Evolutionary conservation across 768 basidiomycete genomes (phyloP).

Genomic region (Lentinula lateritia): DNA sequence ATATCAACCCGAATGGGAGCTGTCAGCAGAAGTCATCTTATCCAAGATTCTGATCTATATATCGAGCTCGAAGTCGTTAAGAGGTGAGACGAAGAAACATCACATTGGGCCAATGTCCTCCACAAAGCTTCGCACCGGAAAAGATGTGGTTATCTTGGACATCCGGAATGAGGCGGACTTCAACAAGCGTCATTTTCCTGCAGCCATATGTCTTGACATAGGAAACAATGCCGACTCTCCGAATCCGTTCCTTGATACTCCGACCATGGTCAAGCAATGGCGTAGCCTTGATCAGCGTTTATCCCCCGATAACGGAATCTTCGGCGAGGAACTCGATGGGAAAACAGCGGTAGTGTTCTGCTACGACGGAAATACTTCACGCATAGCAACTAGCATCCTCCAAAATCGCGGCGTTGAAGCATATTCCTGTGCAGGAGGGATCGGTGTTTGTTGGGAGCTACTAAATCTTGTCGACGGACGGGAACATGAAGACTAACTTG

Average conservation of each 20-base stretch:
- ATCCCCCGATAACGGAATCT: slow-evolving; percentile 9
- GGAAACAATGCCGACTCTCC: slow-evolving; percentile 6
- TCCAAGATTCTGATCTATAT: neutral
- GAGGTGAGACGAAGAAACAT: neutral
- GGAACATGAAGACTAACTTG: neutral
- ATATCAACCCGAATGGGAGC: slow-evolving; percentile 4
- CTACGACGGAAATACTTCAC: slow-evolving; percentile 15
- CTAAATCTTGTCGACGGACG: neutral
- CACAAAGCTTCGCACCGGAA: neutral
- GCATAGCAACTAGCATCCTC: slow-evolving; percentile 17
- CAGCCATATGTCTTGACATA: slow-evolving; percentile 13
- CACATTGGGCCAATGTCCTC: neutral
- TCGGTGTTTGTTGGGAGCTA: neutral
- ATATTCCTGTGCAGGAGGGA: neutral
- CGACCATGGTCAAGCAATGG: slow-evolving; percentile 17
- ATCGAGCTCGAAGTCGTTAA: neutral
- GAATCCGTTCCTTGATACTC: slow-evolving; percentile 20
- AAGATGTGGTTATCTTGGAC: slow-evolving; percentile 19
- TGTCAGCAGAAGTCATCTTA: neutral
- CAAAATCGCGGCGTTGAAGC: slow-evolving; percentile 10
- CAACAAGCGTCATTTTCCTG: slow-evolving; percentile 11
- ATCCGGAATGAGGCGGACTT: slow-evolving; percentile 14
- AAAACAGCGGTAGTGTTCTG: slow-evolving; percentile 14
- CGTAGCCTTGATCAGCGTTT: slow-evolving; percentile 13
- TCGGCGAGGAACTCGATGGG: slow-evolving; percentile 10